Evolutionary conservation across 2,329 filamentous ascomycete species (phyloP).

Genomic region (Trichophyton benhamiae): DNA sequence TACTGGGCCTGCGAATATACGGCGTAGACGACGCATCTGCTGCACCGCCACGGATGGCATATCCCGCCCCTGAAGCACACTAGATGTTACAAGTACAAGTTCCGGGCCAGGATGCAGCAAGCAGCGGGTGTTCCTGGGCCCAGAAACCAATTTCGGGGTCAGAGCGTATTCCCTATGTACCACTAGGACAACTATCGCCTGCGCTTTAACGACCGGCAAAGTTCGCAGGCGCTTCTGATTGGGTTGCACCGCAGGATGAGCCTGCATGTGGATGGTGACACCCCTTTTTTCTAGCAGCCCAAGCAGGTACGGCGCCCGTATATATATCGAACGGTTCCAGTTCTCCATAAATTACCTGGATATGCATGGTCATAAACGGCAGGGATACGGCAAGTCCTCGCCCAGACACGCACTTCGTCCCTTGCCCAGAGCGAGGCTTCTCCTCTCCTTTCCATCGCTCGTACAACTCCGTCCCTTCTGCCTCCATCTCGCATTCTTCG

Average conservation of each 20-base stretch:
- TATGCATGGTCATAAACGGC: slow-evolving; percentile 1
- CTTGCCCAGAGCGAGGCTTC: neutral
- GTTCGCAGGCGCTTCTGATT: neutral
- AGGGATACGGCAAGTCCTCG: slow-evolving; percentile 1
- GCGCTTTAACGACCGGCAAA: neutral
- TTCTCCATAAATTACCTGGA: slow-evolving; percentile 4
- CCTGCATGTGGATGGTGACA: slow-evolving; percentile 3
- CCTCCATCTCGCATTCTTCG: neutral
- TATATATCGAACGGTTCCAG: neutral
- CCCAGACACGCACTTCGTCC: slow-evolving; percentile 2
- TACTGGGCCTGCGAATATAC: neutral
- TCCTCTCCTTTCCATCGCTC: slow-evolving; percentile 4
- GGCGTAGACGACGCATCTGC: neutral
- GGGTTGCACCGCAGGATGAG: neutral
- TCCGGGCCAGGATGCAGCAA: neutral
- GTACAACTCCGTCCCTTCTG: neutral
- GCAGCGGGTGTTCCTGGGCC: slow-evolving; percentile 4
- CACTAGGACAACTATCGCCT: neutral
- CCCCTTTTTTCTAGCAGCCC: slow-evolving; percentile 2
- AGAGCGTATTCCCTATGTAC: slow-evolving; percentile 1
- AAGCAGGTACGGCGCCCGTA: slow-evolving; percentile 2
- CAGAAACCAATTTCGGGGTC: slow-evolving; percentile 2
- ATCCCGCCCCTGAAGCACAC: slow-evolving; percentile 3
- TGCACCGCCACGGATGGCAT: neutral
- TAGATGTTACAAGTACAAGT: slow-evolving; percentile 1